phyloP scores from a whole-genome alignment of 225 moss, liverwort and hornwort species.

The Polytrichum commune region DNA sequence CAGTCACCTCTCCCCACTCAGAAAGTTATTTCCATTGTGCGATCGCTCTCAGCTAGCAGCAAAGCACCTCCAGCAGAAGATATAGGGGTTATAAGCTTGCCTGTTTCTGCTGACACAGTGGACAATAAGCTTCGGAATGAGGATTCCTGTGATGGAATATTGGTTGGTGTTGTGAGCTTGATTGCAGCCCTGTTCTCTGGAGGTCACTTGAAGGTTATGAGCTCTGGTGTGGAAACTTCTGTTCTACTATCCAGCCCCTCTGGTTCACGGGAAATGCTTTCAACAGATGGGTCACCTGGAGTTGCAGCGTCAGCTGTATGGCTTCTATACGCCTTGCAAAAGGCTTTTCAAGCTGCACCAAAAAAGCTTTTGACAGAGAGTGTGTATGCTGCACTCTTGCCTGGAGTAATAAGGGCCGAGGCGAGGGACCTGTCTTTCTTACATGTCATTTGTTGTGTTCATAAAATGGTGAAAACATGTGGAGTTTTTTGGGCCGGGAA shows the following conservation, averaged over 20 bases:
- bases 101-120: conserved; percentile 76
- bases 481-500: no score
- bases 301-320: conserved; percentile 70
- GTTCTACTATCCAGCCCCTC: conserved; percentile 35
- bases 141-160: conserved; percentile 74
- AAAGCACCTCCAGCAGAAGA: conserved; percentile 60
- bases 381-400: conserved; percentile 81
- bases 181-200: conserved; percentile 76
- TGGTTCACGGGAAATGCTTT: conserved; percentile 33
- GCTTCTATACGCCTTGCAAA: conserved; percentile 85
- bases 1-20: conserved; percentile 34
- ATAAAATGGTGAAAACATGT: no score
- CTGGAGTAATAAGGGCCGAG: conserved; percentile 80
- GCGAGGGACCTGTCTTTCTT: conserved; percentile 38
- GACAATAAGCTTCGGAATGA: conserved; percentile 88
- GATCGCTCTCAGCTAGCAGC: conserved; percentile 34
- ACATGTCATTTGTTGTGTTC: not conserved
- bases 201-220: conserved; percentile 73
- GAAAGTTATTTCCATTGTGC: conserved; percentile 34
- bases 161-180: conserved; percentile 81
- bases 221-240: conserved; percentile 61
- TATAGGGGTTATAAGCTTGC: conserved; percentile 78
- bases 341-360: conserved; percentile 78
- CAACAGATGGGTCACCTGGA: conserved; percentile 47
- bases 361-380: conserved; percentile 71